Conservation (phyloP, 441 rosid species). For the Pelargonium australe region DNA sequence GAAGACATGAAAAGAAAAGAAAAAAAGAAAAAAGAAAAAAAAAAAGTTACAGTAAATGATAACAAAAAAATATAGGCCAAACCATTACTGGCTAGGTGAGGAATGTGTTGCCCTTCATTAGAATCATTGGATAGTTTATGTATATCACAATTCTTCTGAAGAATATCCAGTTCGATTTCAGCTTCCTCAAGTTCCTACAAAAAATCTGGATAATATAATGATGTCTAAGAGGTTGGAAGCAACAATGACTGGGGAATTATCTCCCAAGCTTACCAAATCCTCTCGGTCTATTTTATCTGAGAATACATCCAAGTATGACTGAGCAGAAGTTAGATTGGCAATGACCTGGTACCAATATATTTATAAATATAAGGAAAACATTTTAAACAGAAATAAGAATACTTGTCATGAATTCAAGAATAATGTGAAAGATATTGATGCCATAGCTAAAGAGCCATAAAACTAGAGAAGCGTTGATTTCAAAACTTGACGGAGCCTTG, state of each 20-base stretch:
- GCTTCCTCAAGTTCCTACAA: conserved; percentile 69
- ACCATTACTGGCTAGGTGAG: conserved; percentile 31
- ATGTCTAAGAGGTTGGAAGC: conserved; percentile 11
- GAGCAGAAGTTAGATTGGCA: conserved; percentile 57
- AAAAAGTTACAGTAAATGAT: conserved; percentile 9
- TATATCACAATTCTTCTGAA: conserved; percentile 39
- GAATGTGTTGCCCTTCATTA: conserved; percentile 29
- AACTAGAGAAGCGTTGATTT: not conserved
- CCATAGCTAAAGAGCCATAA: not conserved
- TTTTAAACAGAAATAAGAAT: conserved; percentile 9
- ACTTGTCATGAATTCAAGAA: conserved; percentile 1
- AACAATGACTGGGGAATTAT: conserved; percentile 11
- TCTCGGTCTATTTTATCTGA: conserved; percentile 44
- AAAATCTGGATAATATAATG: conserved; percentile 17
- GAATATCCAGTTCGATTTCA: conserved; percentile 59
- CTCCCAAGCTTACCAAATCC: conserved; percentile 41
- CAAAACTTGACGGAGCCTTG: not conserved
- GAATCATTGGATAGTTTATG: conserved; percentile 30
- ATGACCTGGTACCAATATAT: conserved; percentile 42
- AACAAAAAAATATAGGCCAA: not conserved
- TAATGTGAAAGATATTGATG: not conserved
- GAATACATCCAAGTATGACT: conserved; percentile 60
- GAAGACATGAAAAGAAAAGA: not conserved
- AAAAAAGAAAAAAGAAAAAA: too few species aligned
- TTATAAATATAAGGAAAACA: conserved; percentile 5